Evolutionary conservation across 148 eudicot species (phyloP).

Genomic region (Bassia scoparia): DNA sequence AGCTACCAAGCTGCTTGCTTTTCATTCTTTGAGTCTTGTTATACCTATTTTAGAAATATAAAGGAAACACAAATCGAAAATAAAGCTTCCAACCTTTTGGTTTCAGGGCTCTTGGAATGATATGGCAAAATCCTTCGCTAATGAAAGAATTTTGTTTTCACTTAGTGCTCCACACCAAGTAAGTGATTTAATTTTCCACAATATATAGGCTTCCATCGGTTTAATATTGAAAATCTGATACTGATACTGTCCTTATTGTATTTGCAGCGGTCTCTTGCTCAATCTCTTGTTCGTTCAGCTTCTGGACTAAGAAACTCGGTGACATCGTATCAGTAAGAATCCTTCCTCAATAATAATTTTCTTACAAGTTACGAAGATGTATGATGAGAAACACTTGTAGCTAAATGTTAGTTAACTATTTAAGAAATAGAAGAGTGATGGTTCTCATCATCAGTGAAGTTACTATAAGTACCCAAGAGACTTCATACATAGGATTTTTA

Average conservation of each 20-base stretch:
- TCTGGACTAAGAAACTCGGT: conserved; percentile 57
- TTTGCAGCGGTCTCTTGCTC: conserved; percentile 85
- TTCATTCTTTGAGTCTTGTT: conserved; percentile 5
- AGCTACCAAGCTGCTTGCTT: not conserved
- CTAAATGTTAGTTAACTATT: no score
- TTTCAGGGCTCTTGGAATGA: conserved; percentile 88
- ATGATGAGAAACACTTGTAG: no score
- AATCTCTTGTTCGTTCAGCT: conserved; percentile 74
- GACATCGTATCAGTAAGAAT: conserved; percentile 68
- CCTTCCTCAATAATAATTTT: not conserved
- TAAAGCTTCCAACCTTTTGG: not conserved
- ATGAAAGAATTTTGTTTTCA: conserved; percentile 53
- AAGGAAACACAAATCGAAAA: not conserved
- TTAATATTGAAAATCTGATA: conserved; percentile 1
- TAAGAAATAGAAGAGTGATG: no score
- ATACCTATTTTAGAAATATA: not conserved
- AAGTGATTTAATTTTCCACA: conserved; percentile 22
- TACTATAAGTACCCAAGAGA: no score
- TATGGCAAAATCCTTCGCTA: conserved; percentile 67
- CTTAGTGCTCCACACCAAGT: conserved; percentile 81
- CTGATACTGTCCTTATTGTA: conserved; percentile 1
- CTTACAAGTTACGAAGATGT: not conserved
- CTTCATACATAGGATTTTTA: no score
- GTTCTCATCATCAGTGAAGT: no score
- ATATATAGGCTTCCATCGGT: not conserved